Evolutionary conservation across 495 filamentous ascomycete genomes (phyloP).

Genomic region (Aspergillus mulundensis): DNA sequence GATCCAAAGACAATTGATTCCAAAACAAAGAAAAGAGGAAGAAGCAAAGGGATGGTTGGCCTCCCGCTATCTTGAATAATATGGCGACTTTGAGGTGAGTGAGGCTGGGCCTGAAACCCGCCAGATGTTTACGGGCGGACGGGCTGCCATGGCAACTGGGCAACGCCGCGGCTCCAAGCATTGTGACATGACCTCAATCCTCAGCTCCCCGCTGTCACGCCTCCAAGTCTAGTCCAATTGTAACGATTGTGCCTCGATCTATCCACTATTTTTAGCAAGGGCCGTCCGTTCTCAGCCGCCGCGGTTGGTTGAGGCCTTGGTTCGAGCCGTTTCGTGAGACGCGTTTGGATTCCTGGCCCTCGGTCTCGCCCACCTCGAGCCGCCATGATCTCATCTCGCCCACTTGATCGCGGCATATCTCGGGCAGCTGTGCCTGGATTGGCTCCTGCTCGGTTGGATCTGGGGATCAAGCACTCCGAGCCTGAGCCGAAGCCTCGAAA

Average conservation of each 20-base stretch:
- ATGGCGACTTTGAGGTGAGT: neutral
- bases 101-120: conserved; percentile 21
- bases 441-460: conserved; percentile 10
- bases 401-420: neutral
- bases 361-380: neutral
- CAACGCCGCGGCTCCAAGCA: conserved; percentile 6
- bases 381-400: neutral
- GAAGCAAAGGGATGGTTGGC: conserved; percentile 15
- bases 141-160: conserved; percentile 44
- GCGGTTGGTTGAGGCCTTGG: neutral
- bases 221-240: neutral
- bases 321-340: neutral
- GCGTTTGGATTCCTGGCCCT: neutral
- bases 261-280: conserved; percentile 16
- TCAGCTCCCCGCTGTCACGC: conserved; percentile 6
- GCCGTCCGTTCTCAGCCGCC: neutral
- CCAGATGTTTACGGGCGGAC: conserved; percentile 36
- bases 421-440: neutral
- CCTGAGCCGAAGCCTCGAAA: neutral
- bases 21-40: conserved; percentile 12
- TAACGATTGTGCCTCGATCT: neutral
- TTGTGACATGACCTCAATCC: conserved; percentile 27
- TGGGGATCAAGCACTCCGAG: conserved; percentile 1
- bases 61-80: conserved; percentile 8
- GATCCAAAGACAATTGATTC: conserved; percentile 4